Conservation (phyloP, 129 eudicot species). For the Oenanthe sinensis region DNA sequence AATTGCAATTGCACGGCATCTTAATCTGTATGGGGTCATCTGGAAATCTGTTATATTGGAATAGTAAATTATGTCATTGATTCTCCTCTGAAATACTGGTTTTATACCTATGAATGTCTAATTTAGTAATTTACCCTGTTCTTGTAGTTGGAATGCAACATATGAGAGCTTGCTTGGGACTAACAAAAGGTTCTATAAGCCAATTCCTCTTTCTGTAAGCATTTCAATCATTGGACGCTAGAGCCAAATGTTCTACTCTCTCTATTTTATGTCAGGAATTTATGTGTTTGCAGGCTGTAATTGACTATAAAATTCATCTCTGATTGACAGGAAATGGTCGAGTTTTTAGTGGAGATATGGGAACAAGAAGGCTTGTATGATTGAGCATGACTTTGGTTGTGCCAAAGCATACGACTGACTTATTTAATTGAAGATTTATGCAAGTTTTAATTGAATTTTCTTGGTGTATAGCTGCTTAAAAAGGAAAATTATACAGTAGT, state of each 20-base stretch:
- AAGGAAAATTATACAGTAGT: not conserved
- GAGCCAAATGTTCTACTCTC: no score
- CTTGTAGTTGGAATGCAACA: conserved; percentile 52
- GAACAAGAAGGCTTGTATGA: conserved; percentile 54
- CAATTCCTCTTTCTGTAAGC: conserved; percentile 59
- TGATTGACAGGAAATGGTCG: conserved; percentile 47
- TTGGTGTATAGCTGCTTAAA: conserved; percentile 31
- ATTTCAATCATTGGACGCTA: no score
- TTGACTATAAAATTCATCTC: not conserved
- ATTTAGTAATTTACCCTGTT: not conserved
- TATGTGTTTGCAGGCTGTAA: not conserved
- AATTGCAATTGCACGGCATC: not conserved
- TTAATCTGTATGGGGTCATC: not conserved
- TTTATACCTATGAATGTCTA: not conserved
- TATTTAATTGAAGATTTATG: conserved; percentile 4
- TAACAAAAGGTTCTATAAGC: conserved; percentile 44
- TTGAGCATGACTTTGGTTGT: conserved; percentile 13
- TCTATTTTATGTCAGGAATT: not conserved
- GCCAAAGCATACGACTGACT: conserved; percentile 1
- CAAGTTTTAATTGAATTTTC: not conserved
- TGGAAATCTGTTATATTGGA: not conserved
- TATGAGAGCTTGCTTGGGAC: conserved; percentile 57
- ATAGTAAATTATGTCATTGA: not conserved
- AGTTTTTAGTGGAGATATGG: conserved; percentile 55
- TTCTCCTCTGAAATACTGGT: not conserved